Evolutionary conservation across 257 asterid species (phyloP), one percentile per base, ranked within the genome.

Genomic region (Parsonsia alboflavescens): DNA sequence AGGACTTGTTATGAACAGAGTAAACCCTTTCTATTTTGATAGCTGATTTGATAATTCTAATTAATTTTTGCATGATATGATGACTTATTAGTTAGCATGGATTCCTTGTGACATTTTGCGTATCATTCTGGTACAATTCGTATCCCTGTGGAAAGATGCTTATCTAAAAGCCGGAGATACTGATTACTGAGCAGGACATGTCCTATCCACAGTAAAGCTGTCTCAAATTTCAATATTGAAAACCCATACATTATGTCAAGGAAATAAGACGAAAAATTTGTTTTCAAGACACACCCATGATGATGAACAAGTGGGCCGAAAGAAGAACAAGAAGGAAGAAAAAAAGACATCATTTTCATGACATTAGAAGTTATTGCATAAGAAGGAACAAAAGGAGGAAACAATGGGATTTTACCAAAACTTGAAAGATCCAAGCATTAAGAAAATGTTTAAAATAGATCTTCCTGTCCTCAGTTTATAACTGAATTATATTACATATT

Each of bases 401-500:
- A 24, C 0, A 39, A 7, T 19, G 50, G 50, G 12, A 10, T 46
- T 59, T 8, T 26, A 59, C 3, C 50, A 19, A 39, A 65, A 8
- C 50, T 22, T n/a, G 63, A 63, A 26, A 26, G n/a, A 10, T 33
- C 17, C 54, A n/a, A 70, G 65, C 44, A 1, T 36, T 36, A 50
- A 30, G 39, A 22, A 9, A 36, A 49, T 65, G 49, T 11, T 62
- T 58, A 6, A 8, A 22, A 53, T 56, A 41, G 46, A 66, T 54
- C 42, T 12, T 65, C 22, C 13, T 19, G 24, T 52, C 22, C 52
- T 33, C 70, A 46, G 36, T 11, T 48, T 28, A 63, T 73, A 74
- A n/a, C 73, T 68, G 56, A 45, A 68, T n/a, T 46, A 69, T 69
- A 69, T 24, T 69, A 50, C 44, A 69, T 30, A 45, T 22, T 12